Percentiles rank a stretch among this genome's conserved stretches.
These are phyloP conservation scores for Fraxinus greggii DNA, from an alignment of 305 asterid genomes.

Conservation along the genomic window DNA sequence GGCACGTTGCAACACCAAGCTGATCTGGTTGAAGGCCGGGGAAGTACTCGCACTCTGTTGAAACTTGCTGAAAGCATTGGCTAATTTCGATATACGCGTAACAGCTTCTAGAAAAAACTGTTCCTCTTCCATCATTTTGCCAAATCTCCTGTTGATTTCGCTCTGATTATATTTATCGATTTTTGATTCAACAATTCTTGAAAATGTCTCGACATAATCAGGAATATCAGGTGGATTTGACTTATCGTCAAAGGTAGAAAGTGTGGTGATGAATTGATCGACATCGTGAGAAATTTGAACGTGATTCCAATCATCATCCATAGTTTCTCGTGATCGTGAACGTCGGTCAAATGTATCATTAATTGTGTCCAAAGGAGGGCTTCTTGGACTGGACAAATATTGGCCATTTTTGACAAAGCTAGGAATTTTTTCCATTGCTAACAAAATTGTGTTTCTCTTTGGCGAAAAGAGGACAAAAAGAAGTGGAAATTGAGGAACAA, in stretches of 20 bases:
- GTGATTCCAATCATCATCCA: background rate
- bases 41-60: conserved; percentile 35
- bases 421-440: conserved; percentile 38
- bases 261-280: conserved; percentile 39
- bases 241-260: conserved; percentile 44
- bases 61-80: conserved; percentile 40
- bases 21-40: conserved; percentile 40
- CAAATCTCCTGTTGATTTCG: conserved; percentile 23
- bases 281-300: conserved; percentile 32
- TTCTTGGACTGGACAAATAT: conserved; percentile 1
- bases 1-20: conserved; percentile 57
- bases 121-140: conserved; percentile 46
- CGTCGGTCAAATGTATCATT: background rate
- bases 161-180: conserved; percentile 38
- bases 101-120: conserved; percentile 58
- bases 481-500: conserved; percentile 12
- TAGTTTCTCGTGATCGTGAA: background rate
- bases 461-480: conserved; percentile 7
- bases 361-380: conserved; percentile 5
- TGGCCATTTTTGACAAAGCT: conserved; percentile 30
- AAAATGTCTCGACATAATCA: conserved; percentile 39
- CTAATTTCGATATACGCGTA: conserved; percentile 43
- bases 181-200: conserved; percentile 45
- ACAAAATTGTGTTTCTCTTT: background rate
- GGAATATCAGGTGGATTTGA: conserved; percentile 41